A percentile compares a stretch with the other conserved stretches of the same genome.
phyloP scores from a whole-genome alignment of 371 early-diverging fungal species.

The Blakeslea trispora region DNA sequence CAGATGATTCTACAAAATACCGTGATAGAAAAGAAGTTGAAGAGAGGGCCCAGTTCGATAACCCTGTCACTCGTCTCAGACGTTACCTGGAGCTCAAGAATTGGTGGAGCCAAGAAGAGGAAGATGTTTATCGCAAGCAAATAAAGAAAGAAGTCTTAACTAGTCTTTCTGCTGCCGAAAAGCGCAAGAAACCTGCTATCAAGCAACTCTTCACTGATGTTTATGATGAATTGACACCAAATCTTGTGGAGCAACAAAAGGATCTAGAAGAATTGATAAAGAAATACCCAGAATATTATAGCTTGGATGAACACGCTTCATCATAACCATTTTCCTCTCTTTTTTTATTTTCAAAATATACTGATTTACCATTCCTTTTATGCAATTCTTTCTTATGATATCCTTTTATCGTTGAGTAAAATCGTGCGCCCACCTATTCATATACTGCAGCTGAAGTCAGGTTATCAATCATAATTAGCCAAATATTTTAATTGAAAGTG shows the following conservation, averaged over 20 bases:
- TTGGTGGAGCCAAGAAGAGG: conserved; percentile 86
- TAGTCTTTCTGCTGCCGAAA: conserved; percentile 85
- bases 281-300: conserved; percentile 90
- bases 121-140: conserved; percentile 62
- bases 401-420: too few relatives aligned
- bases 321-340: conserved; percentile 1
- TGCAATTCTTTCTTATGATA: too few relatives aligned
- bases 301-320: conserved; percentile 50
- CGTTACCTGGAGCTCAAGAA: conserved; percentile 82
- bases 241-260: conserved; percentile 73
- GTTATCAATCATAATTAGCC: too few relatives aligned
- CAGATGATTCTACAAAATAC: conserved; percentile 97
- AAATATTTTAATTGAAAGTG: too few relatives aligned
- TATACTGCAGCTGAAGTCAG: too few relatives aligned
- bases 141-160: conserved; percentile 72
- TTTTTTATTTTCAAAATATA: too few relatives aligned
- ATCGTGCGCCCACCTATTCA: too few relatives aligned
- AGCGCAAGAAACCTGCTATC: conserved; percentile 83
- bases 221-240: conserved; percentile 82
- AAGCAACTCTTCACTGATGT: conserved; percentile 91
- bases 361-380: too few relatives aligned
- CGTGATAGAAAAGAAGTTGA: conserved; percentile 82
- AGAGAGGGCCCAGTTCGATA: conserved; percentile 75
- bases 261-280: conserved; percentile 78
- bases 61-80: conserved; percentile 89